A percentile compares a stretch with the other conserved stretches of the same genome.
Conservation (phyloP, 257 asterid genomes). For the Schizonepeta tenuifolia region DNA sequence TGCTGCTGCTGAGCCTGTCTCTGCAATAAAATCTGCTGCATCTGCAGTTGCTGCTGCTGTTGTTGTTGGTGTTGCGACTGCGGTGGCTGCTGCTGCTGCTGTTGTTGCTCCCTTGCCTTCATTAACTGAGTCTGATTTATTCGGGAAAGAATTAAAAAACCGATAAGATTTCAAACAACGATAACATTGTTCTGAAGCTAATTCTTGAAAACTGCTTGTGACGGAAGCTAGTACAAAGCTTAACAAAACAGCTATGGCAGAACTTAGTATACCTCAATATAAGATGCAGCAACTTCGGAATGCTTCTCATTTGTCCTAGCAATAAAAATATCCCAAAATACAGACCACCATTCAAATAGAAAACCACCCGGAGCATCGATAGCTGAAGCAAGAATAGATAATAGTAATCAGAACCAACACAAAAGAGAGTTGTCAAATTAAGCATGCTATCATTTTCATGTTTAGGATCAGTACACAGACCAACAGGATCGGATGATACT, state of each 20-base stretch:
- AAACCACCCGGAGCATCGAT: slow-evolving; percentile 99
- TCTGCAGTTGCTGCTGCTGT: slow-evolving; percentile 70
- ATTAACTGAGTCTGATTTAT: slow-evolving; percentile 78
- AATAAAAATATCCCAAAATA: slow-evolving; percentile 97
- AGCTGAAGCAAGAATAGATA: slow-evolving; percentile 53
- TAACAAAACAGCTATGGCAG: neutral
- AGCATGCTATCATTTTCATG: neutral
- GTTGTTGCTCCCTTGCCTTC: slow-evolving; percentile 97
- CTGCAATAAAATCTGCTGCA: slow-evolving; percentile 78
- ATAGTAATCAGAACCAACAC: slow-evolving; percentile 10
- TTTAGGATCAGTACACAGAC: slow-evolving; percentile 43
- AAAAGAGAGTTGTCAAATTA: neutral
- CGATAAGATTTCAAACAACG: neutral
- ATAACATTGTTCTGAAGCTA: neutral
- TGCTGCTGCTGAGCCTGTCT: slow-evolving; percentile 81
- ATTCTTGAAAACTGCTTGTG: neutral
- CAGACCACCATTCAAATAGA: slow-evolving; percentile 99
- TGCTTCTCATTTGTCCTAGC: slow-evolving; percentile 99
- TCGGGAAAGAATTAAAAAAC: slow-evolving; percentile 15
- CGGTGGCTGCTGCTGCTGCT: slow-evolving; percentile 65
- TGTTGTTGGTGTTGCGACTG: slow-evolving; percentile 59
- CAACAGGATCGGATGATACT: slow-evolving; percentile 98
- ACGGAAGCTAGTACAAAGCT: neutral
- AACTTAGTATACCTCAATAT: slow-evolving; percentile 73
- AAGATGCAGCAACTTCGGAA: slow-evolving; percentile 99